Percentiles rank a stretch among this genome's conserved stretches.
Conservation (phyloP, 2,329 filamentous ascomycete species). For the Fusarium sp. region DNA sequence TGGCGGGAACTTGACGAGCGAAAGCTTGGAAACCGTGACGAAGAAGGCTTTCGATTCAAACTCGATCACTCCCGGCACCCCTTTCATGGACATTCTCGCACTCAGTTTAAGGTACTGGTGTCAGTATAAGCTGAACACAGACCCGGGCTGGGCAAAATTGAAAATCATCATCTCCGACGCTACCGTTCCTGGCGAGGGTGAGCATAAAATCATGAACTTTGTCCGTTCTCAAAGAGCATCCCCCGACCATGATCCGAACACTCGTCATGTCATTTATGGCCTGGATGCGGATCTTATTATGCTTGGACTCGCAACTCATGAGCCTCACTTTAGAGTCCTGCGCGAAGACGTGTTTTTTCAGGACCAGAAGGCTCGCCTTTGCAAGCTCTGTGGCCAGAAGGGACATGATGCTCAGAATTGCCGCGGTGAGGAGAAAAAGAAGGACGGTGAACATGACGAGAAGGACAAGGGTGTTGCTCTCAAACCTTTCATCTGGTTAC, state of each 20-base stretch:
- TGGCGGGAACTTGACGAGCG: slow-evolving; percentile 70
- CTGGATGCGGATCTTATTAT: slow-evolving; percentile 98
- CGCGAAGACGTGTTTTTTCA: slow-evolving; percentile 97
- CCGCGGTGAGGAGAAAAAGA: slow-evolving; percentile 80
- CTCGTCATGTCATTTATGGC: slow-evolving; percentile 96
- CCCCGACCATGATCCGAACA: slow-evolving; percentile 94
- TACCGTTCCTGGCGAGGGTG: slow-evolving; percentile 95
- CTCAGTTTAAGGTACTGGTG: slow-evolving; percentile 94
- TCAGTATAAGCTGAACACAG: slow-evolving; percentile 96
- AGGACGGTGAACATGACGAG: slow-evolving; percentile 82
- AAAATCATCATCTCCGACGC: slow-evolving; percentile 99
- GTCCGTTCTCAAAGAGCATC: slow-evolving; percentile 92
- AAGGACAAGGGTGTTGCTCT: slow-evolving; percentile 76
- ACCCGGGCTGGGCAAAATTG: slow-evolving; percentile 93
- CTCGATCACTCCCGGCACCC: slow-evolving; percentile 92
- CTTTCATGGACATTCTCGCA: slow-evolving; percentile 97
- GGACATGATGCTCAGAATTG: slow-evolving; percentile 92
- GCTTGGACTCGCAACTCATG: slow-evolving; percentile 95
- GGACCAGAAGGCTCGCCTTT: slow-evolving; percentile 83
- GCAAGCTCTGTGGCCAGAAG: slow-evolving; percentile 89
- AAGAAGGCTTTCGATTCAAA: slow-evolving; percentile 94
- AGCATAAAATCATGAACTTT: slow-evolving; percentile 99
- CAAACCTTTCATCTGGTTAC: slow-evolving; percentile 98
- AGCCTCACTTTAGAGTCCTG: slow-evolving; percentile 94
- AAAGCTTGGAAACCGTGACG: slow-evolving; percentile 69